A percentile compares a stretch with the other conserved stretches of the same genome.
These are phyloP conservation scores for Chalaropsis thielavioides DNA, from an alignment of 2,329 filamentous ascomycete genomes.

Conservation along the genomic window DNA sequence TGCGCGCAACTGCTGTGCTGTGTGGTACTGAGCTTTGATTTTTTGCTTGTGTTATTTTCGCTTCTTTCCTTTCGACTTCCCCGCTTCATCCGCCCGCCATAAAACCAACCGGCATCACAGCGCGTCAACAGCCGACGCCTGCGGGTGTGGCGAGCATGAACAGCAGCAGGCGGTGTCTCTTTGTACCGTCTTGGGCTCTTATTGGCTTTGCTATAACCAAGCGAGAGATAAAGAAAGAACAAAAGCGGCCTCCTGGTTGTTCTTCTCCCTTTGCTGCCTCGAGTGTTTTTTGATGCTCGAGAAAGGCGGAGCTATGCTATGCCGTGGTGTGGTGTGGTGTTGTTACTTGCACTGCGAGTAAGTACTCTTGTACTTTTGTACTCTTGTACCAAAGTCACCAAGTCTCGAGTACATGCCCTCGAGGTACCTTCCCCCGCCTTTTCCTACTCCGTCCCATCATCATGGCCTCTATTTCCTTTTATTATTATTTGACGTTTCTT, in stretches of 20 bases:
- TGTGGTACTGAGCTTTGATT: neutral
- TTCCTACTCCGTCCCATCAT: neutral
- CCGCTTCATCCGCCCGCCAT: neutral
- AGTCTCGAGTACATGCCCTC: conserved; percentile 1
- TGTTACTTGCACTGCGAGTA: neutral
- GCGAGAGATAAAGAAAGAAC: neutral
- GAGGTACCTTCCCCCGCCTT: neutral
- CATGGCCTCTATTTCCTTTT: neutral
- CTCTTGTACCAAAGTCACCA: conserved; percentile 4
- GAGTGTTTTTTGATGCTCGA: neutral
- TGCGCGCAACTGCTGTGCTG: neutral
- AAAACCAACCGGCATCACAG: neutral
- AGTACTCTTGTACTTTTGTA: conserved; percentile 7
- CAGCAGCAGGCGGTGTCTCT: neutral
- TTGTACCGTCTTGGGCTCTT: neutral
- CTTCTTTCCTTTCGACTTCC: neutral
- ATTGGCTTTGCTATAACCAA: neutral
- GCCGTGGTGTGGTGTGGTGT: neutral
- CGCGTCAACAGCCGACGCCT: neutral
- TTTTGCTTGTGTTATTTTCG: neutral
- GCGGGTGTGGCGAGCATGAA: neutral
- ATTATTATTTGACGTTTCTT: neutral
- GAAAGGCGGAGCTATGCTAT: neutral
- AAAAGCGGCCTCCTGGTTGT: neutral
- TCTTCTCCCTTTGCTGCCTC: neutral